These are phyloP conservation scores for Flaveria ramosissima DNA, from an alignment of 129 eudicot species.

Conservation along the genomic window DNA sequence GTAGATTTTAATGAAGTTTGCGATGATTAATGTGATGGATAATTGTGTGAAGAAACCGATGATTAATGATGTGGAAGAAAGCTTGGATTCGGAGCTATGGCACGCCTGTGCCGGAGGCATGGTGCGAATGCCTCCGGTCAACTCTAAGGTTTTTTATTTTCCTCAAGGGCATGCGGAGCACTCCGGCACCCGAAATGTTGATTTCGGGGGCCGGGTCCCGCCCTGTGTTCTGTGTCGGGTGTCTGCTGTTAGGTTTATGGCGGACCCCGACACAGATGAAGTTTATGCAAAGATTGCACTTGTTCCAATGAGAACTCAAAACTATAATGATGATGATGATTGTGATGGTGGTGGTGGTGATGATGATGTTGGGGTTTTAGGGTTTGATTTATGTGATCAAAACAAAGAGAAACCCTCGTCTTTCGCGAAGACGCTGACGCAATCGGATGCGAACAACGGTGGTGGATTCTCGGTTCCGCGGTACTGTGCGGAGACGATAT, in stretches of 20 bases:
- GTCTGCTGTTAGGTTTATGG: constrained; percentile 53
- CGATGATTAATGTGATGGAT: constrained; percentile 61
- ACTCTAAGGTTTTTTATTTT: constrained; percentile 71
- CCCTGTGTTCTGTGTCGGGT: constrained; percentile 55
- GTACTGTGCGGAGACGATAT: constrained; percentile 85
- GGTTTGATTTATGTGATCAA: constrained; percentile 35
- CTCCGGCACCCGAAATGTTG: constrained; percentile 37
- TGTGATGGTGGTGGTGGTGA: constrained; percentile 36
- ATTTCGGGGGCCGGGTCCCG: constrained; percentile 46
- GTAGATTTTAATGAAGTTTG: neutral
- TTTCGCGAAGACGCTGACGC: constrained; percentile 80
- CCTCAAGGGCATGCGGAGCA: constrained; percentile 93
- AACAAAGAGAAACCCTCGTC: constrained; percentile 57
- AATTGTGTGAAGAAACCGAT: neutral
- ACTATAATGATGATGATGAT: constrained; percentile 37
- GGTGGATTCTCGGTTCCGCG: constrained; percentile 91
- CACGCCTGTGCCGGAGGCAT: constrained; percentile 94
- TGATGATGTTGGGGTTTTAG: constrained; percentile 37
- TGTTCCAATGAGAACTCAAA: constrained; percentile 41
- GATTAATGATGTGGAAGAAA: constrained; percentile 27
- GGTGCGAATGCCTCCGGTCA: constrained; percentile 76
- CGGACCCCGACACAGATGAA: constrained; percentile 75
- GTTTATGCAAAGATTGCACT: constrained; percentile 68
- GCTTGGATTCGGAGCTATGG: constrained; percentile 88
- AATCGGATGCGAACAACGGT: constrained; percentile 90